These are phyloP conservation scores for Sphaerulina musiva DNA, from an alignment of 2,329 filamentous ascomycete genomes.

Conservation along the genomic window DNA sequence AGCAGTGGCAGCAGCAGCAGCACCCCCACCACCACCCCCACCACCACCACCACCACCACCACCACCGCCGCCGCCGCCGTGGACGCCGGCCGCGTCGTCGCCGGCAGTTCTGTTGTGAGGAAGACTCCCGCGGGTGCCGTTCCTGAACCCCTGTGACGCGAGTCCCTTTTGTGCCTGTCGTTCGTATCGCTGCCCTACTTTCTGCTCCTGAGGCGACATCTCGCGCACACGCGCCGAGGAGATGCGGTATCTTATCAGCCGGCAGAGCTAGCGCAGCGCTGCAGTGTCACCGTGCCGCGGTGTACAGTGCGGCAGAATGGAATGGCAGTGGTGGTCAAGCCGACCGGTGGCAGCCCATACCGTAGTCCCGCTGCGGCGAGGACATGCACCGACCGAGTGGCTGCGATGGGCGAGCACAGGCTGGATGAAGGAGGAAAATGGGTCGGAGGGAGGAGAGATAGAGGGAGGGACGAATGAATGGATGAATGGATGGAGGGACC, in stretches of 20 bases:
- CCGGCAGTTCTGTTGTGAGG: background rate
- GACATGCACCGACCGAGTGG: no score
- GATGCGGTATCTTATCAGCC: background rate
- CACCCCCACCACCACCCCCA: background rate
- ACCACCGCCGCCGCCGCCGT: background rate
- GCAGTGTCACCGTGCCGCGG: background rate
- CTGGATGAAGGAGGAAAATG: no score
- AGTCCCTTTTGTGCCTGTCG: background rate
- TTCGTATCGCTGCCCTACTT: background rate
- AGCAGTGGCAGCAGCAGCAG: background rate
- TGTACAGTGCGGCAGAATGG: background rate
- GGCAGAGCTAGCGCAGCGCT: constrained; percentile 1
- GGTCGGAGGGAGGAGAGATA: no score
- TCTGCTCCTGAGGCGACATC: background rate
- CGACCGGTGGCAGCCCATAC: no score
- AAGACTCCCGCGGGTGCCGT: background rate
- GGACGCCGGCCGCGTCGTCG: background rate
- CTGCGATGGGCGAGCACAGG: no score
- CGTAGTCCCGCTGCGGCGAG: no score
- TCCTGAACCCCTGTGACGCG: background rate
- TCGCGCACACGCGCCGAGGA: background rate
- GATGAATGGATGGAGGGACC: no score
- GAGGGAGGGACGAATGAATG: no score
- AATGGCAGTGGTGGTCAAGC: background rate
- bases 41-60: background rate